Evolutionary conservation across 768 basidiomycete species (phyloP).

Genomic region (Russula compacta): DNA sequence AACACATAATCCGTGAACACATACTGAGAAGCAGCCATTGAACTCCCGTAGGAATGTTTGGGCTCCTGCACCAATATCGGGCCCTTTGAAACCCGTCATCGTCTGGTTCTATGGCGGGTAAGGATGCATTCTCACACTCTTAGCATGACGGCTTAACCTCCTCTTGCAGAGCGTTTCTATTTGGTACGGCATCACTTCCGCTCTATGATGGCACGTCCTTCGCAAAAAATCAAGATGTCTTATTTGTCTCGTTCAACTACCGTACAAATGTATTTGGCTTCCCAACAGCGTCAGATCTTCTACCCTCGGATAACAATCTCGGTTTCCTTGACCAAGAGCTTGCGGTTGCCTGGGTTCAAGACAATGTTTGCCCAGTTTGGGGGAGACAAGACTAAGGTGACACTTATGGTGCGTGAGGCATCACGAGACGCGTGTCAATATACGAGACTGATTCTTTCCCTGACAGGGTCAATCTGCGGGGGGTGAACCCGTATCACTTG

Average conservation of each 20-base stretch:
- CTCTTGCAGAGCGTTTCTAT: not conserved
- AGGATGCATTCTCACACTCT: not conserved
- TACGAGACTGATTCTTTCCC: not conserved
- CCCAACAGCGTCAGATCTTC: constrained; percentile 3
- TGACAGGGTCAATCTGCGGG: constrained; percentile 12
- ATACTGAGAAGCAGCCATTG: not conserved
- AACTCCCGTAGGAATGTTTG: constrained; percentile 1
- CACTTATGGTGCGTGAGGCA: constrained; percentile 23
- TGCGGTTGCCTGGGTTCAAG: constrained; percentile 47
- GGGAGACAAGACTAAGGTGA: constrained; percentile 42
- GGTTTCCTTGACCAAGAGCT: constrained; percentile 16
- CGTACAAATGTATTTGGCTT: constrained; percentile 13
- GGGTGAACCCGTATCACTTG: not conserved
- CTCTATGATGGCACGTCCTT: constrained; percentile 11
- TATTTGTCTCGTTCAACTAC: constrained; percentile 12
- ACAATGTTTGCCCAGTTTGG: constrained; percentile 55
- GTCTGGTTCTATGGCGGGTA: constrained; percentile 15
- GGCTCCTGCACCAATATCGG: not conserved
- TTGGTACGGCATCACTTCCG: constrained; percentile 1
- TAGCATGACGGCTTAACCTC: not conserved
- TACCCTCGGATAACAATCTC: not conserved
- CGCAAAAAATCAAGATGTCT: constrained; percentile 9
- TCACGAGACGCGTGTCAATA: not conserved
- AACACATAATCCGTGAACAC: no score
- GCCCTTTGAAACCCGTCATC: constrained; percentile 4